Conservation (phyloP, 1,284 basidiomycete species). For the Tilletia walkeri region DNA sequence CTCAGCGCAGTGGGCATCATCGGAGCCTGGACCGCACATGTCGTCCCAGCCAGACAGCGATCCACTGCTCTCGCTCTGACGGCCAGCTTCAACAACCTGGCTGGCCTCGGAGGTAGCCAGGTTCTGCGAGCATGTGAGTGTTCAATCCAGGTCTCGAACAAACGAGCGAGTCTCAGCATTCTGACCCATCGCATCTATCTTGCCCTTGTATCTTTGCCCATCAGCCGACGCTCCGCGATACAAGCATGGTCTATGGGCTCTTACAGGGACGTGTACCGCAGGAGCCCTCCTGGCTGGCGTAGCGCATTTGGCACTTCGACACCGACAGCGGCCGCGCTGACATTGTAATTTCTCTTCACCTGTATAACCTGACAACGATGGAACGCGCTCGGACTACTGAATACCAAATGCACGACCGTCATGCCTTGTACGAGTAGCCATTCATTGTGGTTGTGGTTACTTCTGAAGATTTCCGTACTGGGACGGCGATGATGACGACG, state of each 20-base stretch:
- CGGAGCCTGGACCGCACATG: not conserved
- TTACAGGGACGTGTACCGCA: not conserved
- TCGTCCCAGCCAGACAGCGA: not conserved
- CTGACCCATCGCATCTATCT: not conserved
- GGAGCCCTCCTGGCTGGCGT: not conserved
- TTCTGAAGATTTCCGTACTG: too few species aligned
- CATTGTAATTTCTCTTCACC: too few species aligned
- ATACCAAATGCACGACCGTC: too few species aligned
- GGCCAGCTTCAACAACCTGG: constrained; percentile 10
- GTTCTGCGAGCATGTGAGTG: not conserved
- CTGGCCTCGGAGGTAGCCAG: not conserved
- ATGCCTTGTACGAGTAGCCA: too few species aligned
- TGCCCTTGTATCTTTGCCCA: not conserved
- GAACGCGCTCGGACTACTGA: too few species aligned
- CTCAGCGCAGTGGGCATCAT: not conserved
- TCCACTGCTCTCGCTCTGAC: not conserved
- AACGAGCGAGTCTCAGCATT: too few species aligned
- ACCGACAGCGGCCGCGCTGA: not conserved
- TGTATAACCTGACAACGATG: too few species aligned
- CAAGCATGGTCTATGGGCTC: constrained; percentile 6
- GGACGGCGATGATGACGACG: too few species aligned
- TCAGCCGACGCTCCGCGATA: not conserved
- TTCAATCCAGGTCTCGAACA: not conserved
- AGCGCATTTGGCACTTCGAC: not conserved
- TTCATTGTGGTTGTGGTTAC: too few species aligned